A percentile compares a stretch with the other conserved stretches of the same genome.
phyloP scores from a whole-genome alignment of 306 rosid species.

The Vicia sativa region DNA sequence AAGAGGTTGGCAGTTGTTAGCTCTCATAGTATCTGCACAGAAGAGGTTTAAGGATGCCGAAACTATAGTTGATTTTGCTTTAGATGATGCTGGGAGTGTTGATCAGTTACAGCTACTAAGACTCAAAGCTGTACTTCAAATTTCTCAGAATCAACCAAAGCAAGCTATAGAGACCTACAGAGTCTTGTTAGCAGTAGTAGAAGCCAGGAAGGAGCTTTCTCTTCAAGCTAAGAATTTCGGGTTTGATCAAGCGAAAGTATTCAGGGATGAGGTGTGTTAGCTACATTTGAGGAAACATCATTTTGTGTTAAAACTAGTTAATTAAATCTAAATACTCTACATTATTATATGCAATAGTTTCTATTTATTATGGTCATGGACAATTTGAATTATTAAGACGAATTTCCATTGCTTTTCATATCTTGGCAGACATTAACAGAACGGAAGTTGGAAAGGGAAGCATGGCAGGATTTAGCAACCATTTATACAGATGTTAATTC shows the following conservation, averaged over 20 bases:
- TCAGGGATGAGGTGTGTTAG: slow-evolving; percentile 57
- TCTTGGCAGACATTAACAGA: slow-evolving; percentile 57
- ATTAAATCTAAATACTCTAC: background rate
- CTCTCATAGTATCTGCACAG: slow-evolving; percentile 81
- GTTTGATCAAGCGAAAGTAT: slow-evolving; percentile 40
- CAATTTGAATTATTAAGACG: slow-evolving; percentile 12
- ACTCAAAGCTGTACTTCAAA: slow-evolving; percentile 81
- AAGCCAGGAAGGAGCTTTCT: slow-evolving; percentile 60
- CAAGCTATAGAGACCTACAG: slow-evolving; percentile 92
- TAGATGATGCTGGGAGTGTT: slow-evolving; percentile 66
- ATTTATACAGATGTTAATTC: slow-evolving; percentile 62
- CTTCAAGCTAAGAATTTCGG: slow-evolving; percentile 48
- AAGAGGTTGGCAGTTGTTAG: slow-evolving; percentile 73
- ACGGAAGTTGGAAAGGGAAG: slow-evolving; percentile 63
- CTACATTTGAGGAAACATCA: slow-evolving; percentile 27
- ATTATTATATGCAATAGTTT: background rate
- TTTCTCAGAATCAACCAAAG: slow-evolving; percentile 80
- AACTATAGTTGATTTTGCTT: slow-evolving; percentile 74
- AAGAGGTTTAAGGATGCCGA: slow-evolving; percentile 77
- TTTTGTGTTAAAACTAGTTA: background rate
- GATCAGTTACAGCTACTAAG: slow-evolving; percentile 84
- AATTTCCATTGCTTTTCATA: slow-evolving; percentile 9
- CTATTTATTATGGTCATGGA: background rate
- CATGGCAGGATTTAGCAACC: slow-evolving; percentile 79
- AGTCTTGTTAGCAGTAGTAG: slow-evolving; percentile 74